Evolutionary conservation across 129 eudicot species (phyloP).

Genomic region (Arctium lappa): DNA sequence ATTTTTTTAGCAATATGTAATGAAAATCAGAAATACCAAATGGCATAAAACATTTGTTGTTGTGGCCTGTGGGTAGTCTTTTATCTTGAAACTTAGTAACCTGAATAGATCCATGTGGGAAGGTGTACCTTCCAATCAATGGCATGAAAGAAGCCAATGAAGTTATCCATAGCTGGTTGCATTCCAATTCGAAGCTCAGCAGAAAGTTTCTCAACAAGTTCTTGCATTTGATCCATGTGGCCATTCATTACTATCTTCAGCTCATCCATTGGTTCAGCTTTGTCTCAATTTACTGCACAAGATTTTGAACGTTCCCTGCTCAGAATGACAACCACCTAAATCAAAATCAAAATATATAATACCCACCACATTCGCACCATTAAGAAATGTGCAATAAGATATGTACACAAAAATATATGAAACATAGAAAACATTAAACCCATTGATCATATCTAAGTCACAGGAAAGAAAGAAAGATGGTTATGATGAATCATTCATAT

Average conservation of each 20-base stretch:
- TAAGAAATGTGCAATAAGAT: not conserved
- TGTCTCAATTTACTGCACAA: constrained; percentile 3
- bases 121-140: constrained; percentile 89
- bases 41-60: not conserved
- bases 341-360: not conserved
- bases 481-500: not conserved
- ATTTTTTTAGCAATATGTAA: not conserved
- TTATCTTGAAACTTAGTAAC: constrained; percentile 11
- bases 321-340: not conserved
- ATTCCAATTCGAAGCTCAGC: constrained; percentile 75
- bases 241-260: constrained; percentile 58
- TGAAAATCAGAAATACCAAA: not conserved
- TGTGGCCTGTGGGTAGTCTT: not conserved
- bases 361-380: not conserved
- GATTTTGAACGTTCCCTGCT: constrained; percentile 8
- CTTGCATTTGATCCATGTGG: constrained; percentile 90
- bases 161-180: constrained; percentile 75
- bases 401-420: not conserved
- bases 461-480: not conserved
- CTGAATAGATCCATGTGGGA: constrained; percentile 3
- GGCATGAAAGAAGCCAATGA: constrained; percentile 90
- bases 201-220: constrained; percentile 68
- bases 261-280: constrained; percentile 61
- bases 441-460: not conserved
- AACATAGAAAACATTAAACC: not conserved